Conservation (phyloP, 1,139 yeast species). For the Geotrichum macrosporum region DNA sequence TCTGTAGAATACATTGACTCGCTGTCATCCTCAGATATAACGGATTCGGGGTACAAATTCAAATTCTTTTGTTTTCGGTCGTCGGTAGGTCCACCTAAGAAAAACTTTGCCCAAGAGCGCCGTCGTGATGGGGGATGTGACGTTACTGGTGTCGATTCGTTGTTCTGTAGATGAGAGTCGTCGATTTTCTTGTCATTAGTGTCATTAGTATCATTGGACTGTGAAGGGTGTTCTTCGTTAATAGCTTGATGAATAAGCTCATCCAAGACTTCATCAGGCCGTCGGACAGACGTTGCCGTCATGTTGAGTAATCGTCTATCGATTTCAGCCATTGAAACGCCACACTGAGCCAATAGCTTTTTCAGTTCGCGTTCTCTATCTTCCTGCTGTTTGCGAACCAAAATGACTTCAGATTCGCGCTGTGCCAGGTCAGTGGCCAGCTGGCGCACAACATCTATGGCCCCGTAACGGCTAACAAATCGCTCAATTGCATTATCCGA, state of each 20-base stretch:
- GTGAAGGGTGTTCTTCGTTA: slow-evolving; percentile 21
- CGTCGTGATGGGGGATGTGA: slow-evolving; percentile 4
- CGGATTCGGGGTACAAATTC: slow-evolving; percentile 6
- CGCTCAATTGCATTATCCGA: slow-evolving; percentile 38
- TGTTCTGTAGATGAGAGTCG: slow-evolving; percentile 4
- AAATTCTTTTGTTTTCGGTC: neutral
- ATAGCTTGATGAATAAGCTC: slow-evolving; percentile 38
- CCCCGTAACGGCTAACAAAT: slow-evolving; percentile 44
- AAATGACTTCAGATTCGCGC: slow-evolving; percentile 47
- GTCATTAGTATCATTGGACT: neutral
- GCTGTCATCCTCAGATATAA: slow-evolving; percentile 15
- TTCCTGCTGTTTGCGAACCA: slow-evolving; percentile 43
- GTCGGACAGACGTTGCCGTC: slow-evolving; percentile 28
- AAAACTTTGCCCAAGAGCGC: slow-evolving; percentile 10
- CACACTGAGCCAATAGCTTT: slow-evolving; percentile 44
- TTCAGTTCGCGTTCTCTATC: slow-evolving; percentile 45
- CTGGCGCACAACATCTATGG: slow-evolving; percentile 45
- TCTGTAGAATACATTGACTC: slow-evolving; percentile 17
- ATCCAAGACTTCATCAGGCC: slow-evolving; percentile 30
- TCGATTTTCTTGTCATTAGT: slow-evolving; percentile 5
- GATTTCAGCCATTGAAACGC: slow-evolving; percentile 45
- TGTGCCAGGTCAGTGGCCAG: slow-evolving; percentile 48
- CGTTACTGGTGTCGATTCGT: too few relatives aligned
- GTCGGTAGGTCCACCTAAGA: slow-evolving; percentile 4
- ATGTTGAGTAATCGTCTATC: slow-evolving; percentile 40